A percentile compares a stretch with the other conserved stretches of the same genome.
These are phyloP conservation scores for Claviceps cyperi DNA, from an alignment of 2,329 filamentous ascomycete species.

Conservation along the genomic window DNA sequence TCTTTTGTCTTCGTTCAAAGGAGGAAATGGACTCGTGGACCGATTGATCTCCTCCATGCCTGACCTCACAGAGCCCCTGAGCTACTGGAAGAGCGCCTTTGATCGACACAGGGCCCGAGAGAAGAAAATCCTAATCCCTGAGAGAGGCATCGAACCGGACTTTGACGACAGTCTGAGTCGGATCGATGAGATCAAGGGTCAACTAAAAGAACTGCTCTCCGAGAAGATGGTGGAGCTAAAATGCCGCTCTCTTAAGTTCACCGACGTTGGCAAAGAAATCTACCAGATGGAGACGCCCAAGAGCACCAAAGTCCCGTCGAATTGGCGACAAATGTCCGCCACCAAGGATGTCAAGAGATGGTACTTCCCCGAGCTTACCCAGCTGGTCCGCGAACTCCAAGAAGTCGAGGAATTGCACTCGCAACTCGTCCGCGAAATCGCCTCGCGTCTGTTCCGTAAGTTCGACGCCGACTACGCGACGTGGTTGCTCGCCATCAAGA, in stretches of 20 bases:
- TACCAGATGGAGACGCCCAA: conserved; percentile 92
- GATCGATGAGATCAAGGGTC: conserved; percentile 60
- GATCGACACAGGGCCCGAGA: conserved; percentile 67
- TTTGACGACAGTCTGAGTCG: conserved; percentile 72
- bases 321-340: conserved; percentile 93
- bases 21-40: conserved; percentile 72
- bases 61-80: conserved; percentile 56
- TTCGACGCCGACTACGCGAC: conserved; percentile 77
- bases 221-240: conserved; percentile 60
- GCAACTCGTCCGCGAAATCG: conserved; percentile 79
- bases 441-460: conserved; percentile 65
- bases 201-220: conserved; percentile 57
- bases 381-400: conserved; percentile 73
- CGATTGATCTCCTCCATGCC: conserved; percentile 78
- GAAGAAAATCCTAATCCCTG: conserved; percentile 70
- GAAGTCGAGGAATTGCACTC: conserved; percentile 89
- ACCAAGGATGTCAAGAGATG: conserved; percentile 84
- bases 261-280: conserved; percentile 89
- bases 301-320: conserved; percentile 66
- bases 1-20: conserved; percentile 56
- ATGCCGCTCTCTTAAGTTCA: conserved; percentile 57
- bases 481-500: conserved; percentile 82
- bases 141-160: conserved; percentile 76
- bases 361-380: conserved; percentile 74
- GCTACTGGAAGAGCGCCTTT: conserved; percentile 85